These are phyloP conservation scores for Allium cepa DNA, from an alignment of 106 monocot species.

Conservation along the genomic window DNA sequence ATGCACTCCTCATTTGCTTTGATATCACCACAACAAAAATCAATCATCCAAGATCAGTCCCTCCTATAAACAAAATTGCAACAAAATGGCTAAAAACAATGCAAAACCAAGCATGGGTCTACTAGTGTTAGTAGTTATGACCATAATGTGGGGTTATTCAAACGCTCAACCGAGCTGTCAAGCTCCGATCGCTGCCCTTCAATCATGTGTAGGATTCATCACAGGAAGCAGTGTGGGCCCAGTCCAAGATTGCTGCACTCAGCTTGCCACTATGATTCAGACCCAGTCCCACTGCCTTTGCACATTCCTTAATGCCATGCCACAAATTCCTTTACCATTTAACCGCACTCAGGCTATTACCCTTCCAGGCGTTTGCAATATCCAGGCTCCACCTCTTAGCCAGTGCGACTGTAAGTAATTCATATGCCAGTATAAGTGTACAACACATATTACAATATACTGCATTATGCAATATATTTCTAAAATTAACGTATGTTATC, in stretches of 20 bases:
- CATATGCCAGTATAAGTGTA: background rate
- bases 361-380: no score
- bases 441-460: background rate
- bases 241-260: no score
- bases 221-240: no score
- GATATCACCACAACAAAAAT: constrained; percentile 8
- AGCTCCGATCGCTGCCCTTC: no score
- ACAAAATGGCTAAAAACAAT: no score
- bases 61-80: background rate
- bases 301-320: background rate
- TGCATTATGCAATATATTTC: background rate
- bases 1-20: background rate
- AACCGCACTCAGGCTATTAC: no score
- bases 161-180: no score
- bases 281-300: no score
- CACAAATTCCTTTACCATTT: background rate
- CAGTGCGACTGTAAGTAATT: no score
- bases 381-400: no score
- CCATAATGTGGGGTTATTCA: background rate
- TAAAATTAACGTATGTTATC: background rate
- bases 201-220: no score
- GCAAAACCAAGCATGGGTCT: background rate
- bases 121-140: background rate
- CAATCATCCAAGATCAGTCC: background rate
- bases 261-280: no score